phyloP scores from a whole-genome alignment of 352 stramenopile genomes.

The Phytophthora pluvialis region DNA sequence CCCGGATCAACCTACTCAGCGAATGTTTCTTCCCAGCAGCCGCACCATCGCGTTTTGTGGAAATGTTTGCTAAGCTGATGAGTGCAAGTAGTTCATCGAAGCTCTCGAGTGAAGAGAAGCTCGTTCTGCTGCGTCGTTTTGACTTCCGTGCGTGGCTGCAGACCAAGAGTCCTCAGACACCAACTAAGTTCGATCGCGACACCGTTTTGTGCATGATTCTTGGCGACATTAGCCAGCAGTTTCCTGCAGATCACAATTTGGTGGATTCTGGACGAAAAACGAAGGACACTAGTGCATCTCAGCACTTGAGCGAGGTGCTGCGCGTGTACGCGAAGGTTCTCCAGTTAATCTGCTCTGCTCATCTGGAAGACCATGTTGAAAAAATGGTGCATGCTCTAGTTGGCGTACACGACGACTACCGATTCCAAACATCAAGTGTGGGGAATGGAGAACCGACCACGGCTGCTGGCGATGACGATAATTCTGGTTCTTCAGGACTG shows the following conservation, averaged over 20 bases:
- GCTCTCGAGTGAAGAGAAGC: slow-evolving; percentile 74
- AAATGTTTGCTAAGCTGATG: slow-evolving; percentile 91
- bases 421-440: slow-evolving; percentile 51
- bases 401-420: slow-evolving; percentile 83
- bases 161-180: slow-evolving; percentile 48
- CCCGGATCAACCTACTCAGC: slow-evolving; percentile 77
- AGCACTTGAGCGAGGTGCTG: slow-evolving; percentile 60
- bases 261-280: slow-evolving; percentile 12
- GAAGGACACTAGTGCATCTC: slow-evolving; percentile 26
- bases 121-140: slow-evolving; percentile 75
- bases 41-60: slow-evolving; percentile 77
- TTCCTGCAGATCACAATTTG: slow-evolving; percentile 53
- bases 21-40: slow-evolving; percentile 85
- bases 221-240: slow-evolving; percentile 66
- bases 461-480: slow-evolving; percentile 13
- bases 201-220: slow-evolving; percentile 83
- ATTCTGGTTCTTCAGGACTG: slow-evolving; percentile 13
- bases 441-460: slow-evolving; percentile 18
- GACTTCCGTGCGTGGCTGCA: slow-evolving; percentile 82
- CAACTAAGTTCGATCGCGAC: slow-evolving; percentile 84
- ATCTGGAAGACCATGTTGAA: slow-evolving; percentile 84
- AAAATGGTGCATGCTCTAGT: slow-evolving; percentile 84
- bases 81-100: slow-evolving; percentile 71
- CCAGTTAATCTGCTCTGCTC: slow-evolving; percentile 63
- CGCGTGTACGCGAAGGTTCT: slow-evolving; percentile 77